Percentiles rank a stretch among this genome's conserved stretches.
phyloP scores from a whole-genome alignment of 805 yeast species.

The Kuraishia borneana region DNA sequence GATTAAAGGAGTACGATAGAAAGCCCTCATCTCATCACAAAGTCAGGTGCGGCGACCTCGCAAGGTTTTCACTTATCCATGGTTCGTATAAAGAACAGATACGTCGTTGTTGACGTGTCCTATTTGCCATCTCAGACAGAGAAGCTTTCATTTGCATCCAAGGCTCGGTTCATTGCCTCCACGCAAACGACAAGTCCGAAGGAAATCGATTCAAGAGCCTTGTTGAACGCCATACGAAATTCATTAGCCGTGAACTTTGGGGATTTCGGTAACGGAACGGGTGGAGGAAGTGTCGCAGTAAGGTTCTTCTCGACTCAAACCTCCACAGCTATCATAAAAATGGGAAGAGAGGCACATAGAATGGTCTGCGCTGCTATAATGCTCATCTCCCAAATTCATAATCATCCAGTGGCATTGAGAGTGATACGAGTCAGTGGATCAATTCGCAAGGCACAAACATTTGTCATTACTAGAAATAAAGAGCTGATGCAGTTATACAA shows the following conservation, averaged over 20 bases:
- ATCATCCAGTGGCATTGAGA: slow-evolving; percentile 38
- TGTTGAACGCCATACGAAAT: slow-evolving; percentile 42
- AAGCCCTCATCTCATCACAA: background rate
- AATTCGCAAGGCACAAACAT: slow-evolving; percentile 70
- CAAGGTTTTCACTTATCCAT: slow-evolving; percentile 21
- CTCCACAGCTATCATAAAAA: slow-evolving; percentile 74
- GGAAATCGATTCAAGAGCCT: slow-evolving; percentile 32
- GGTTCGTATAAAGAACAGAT: slow-evolving; percentile 86
- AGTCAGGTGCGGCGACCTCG: background rate
- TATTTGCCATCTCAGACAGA: slow-evolving; percentile 35
- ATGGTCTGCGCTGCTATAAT: slow-evolving; percentile 58
- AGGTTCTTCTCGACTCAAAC: slow-evolving; percentile 78
- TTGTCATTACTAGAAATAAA: slow-evolving; percentile 41
- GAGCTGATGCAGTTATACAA: slow-evolving; percentile 17
- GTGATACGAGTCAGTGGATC: slow-evolving; percentile 77
- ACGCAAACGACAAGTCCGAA: slow-evolving; percentile 41
- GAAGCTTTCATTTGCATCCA: background rate
- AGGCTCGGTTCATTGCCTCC: slow-evolving; percentile 24
- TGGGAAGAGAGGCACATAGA: slow-evolving; percentile 54
- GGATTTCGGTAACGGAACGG: slow-evolving; percentile 61
- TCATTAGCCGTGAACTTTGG: slow-evolving; percentile 62
- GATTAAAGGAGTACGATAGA: too few relatives aligned
- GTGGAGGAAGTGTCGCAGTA: slow-evolving; percentile 46
- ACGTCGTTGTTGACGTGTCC: slow-evolving; percentile 70
- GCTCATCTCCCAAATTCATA: slow-evolving; percentile 39